Conservation (phyloP, 495 filamentous ascomycete species). For the Penicillium paxilli region DNA sequence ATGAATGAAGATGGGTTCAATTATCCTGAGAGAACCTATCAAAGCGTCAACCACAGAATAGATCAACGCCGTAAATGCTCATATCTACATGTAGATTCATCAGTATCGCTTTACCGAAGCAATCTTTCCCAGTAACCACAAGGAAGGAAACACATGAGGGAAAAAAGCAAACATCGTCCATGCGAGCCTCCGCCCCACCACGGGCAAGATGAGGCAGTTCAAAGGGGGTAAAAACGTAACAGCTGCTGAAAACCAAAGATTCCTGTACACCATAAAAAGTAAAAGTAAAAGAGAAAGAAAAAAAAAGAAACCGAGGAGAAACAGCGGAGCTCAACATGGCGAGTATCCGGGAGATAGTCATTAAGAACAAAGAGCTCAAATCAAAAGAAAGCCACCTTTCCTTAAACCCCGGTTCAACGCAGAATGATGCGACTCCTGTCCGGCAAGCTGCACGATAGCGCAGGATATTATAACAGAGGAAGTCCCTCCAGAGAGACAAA, state of each 20-base stretch:
- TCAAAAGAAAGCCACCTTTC: conserved; percentile 31
- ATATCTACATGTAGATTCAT: conserved; percentile 48
- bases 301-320: conserved; percentile 11
- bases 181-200: conserved; percentile 15
- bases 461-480: conserved; percentile 21
- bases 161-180: conserved; percentile 24
- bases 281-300: conserved; percentile 12
- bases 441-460: conserved; percentile 29
- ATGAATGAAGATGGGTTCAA: conserved; percentile 13
- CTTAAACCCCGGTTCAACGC: conserved; percentile 21
- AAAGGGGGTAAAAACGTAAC: conserved; percentile 15
- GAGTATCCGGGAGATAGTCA: conserved; percentile 21
- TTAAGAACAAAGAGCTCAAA: conserved; percentile 30
- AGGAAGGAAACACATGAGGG: conserved; percentile 23
- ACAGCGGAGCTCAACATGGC: conserved; percentile 4
- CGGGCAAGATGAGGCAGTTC: conserved; percentile 7
- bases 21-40: conserved; percentile 20
- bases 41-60: conserved; percentile 26
- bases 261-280: conserved; percentile 34
- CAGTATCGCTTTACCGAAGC: conserved; percentile 43
- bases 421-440: conserved; percentile 29
- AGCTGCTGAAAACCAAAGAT: conserved; percentile 23
- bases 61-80: conserved; percentile 47
- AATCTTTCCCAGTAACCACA: conserved; percentile 27
- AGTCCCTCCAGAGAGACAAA: conserved; percentile 9